Evolutionary conservation across 1,139 yeast species (phyloP).

Genomic region (Diutina rugosa): DNA sequence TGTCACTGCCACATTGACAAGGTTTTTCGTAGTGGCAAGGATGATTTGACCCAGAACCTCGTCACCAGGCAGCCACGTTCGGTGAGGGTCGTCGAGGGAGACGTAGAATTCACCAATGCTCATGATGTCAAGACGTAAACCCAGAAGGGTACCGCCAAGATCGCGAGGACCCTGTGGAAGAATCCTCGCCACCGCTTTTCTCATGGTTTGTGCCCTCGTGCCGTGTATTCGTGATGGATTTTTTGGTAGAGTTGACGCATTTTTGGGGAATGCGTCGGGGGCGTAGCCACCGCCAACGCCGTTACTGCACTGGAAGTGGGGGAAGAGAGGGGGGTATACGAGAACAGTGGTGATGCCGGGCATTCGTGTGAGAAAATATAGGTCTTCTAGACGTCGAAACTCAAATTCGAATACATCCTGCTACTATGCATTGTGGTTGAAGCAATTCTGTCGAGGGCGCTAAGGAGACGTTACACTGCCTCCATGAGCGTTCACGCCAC

Average conservation of each 20-base stretch:
- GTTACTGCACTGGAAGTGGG: background rate
- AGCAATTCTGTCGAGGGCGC: background rate
- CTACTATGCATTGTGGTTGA: no score
- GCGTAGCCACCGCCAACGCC: background rate
- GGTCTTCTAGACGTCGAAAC: no score
- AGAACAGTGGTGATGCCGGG: no score
- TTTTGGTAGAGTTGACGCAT: background rate
- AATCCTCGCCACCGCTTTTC: background rate
- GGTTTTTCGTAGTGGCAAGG: conserved; percentile 40
- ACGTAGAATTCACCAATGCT: conserved; percentile 55
- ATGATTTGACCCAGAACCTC: conserved; percentile 53
- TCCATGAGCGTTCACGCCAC: background rate
- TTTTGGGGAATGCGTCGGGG: background rate
- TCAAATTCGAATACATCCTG: no score
- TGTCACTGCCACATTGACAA: conserved; percentile 40
- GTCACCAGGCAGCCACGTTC: conserved; percentile 55
- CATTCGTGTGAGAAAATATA: no score
- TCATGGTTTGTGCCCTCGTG: background rate
- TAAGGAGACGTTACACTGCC: background rate
- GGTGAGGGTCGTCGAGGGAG: conserved; percentile 60
- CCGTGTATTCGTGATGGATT: background rate
- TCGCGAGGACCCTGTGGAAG: conserved; percentile 1
- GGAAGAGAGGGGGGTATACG: background rate
- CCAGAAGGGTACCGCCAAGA: background rate
- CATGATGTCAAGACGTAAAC: conserved; percentile 21